Percentiles rank a stretch among this genome's conserved stretches.
Evolutionary conservation across 2,329 filamentous ascomycete species (phyloP).

Genomic region (Phaeosphaeria sp.): DNA sequence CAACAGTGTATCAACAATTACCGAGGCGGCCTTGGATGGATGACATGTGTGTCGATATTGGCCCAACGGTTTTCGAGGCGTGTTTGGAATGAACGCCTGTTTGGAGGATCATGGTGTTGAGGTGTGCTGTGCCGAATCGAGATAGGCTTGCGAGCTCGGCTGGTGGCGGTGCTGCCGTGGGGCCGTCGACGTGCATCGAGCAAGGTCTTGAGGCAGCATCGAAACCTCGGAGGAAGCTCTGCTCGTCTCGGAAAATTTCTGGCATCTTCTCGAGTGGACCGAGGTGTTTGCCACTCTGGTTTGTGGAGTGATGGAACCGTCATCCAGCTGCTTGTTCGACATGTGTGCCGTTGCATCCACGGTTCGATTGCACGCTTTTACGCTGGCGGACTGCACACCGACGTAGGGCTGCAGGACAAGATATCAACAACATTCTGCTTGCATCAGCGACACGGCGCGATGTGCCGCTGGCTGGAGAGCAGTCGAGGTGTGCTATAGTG

Average conservation of each 20-base stretch:
- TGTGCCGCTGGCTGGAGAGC: neutral
- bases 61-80: neutral
- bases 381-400: conserved; percentile 1
- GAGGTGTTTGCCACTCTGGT: conserved; percentile 18
- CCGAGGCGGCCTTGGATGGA: neutral
- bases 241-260: conserved; percentile 1
- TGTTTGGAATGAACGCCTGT: conserved; percentile 17
- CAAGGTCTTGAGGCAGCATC: conserved; percentile 6
- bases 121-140: conserved; percentile 19
- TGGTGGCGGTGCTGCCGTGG: conserved; percentile 10
- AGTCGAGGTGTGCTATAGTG: neutral
- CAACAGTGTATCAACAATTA: neutral
- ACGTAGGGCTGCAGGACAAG: conserved; percentile 23
- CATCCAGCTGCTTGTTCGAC: neutral
- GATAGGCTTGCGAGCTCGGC: conserved; percentile 20
- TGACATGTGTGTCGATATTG: neutral
- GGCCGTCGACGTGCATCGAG: neutral
- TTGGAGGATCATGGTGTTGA: conserved; percentile 32
- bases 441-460: conserved; percentile 1
- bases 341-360: neutral
- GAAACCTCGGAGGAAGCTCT: conserved; percentile 7
- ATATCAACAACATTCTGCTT: conserved; percentile 19
- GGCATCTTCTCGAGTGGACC: neutral
- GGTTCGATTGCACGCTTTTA: neutral
- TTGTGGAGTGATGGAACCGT: neutral